These are phyloP conservation scores for Trypanosoma rangeli DNA, from an alignment of 208 protist genomes.

Conservation along the genomic window DNA sequence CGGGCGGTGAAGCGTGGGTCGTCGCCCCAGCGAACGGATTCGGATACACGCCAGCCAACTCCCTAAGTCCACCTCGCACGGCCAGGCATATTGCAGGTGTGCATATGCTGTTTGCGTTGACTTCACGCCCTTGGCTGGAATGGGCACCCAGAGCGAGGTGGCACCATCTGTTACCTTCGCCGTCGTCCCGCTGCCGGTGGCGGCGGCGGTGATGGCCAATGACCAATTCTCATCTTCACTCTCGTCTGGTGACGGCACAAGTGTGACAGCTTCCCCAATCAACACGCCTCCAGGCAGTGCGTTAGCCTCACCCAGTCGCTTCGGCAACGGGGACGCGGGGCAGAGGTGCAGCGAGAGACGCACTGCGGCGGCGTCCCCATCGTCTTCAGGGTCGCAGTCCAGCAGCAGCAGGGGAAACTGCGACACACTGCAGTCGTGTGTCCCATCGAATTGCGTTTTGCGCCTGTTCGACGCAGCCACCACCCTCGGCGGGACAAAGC, in stretches of 20 bases:
- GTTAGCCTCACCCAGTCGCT: not conserved
- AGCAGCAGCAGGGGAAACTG: not conserved
- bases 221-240: not conserved
- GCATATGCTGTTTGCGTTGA: slow-evolving; percentile 5
- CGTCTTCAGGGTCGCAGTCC: not conserved
- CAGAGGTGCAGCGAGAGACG: slow-evolving; percentile 4
- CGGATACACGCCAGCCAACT: slow-evolving; percentile 16
- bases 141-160: slow-evolving; percentile 6
- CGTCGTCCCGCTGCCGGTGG: not conserved
- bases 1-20: slow-evolving; percentile 5
- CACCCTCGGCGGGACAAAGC: slow-evolving; percentile 1
- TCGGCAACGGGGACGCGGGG: not conserved
- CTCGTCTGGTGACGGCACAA: not conserved
- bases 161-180: not conserved
- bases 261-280: not conserved
- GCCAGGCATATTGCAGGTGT: slow-evolving; percentile 17
- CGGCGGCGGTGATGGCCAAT: not conserved
- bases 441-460: not conserved
- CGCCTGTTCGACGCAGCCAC: not conserved
- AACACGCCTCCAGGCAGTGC: not conserved
- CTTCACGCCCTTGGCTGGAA: not conserved
- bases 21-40: slow-evolving; percentile 1
- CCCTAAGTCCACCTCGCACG: slow-evolving; percentile 6
- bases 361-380: not conserved
- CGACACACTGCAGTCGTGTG: not conserved